A percentile compares a stretch with the other conserved stretches of the same genome.
Conservation (phyloP, 2,329 filamentous ascomycete species). For the Sclerotinia glacialis region DNA sequence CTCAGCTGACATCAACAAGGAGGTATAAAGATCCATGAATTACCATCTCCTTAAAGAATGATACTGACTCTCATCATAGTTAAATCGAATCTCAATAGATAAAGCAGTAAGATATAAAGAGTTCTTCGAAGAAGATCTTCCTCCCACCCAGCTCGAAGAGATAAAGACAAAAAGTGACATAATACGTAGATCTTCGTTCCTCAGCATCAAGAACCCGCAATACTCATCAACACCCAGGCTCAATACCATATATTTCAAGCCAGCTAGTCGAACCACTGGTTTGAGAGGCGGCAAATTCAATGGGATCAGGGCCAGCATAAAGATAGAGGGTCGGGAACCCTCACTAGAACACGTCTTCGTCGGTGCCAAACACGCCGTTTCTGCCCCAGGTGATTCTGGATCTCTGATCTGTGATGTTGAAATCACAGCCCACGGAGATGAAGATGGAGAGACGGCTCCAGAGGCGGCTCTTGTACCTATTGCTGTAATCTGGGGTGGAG, state of each 20-base stretch:
- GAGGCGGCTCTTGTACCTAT: not conserved
- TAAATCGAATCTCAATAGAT: too few species aligned
- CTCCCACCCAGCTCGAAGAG: too few species aligned
- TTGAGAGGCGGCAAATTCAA: not conserved
- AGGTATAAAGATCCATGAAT: too few species aligned
- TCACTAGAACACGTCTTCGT: not conserved
- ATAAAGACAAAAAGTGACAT: not conserved
- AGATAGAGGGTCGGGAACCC: not conserved
- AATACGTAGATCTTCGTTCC: rapidly evolving
- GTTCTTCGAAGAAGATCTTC: too few species aligned
- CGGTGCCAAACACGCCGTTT: not conserved
- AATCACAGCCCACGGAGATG: not conserved
- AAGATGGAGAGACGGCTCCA: too few species aligned
- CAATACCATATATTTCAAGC: not conserved
- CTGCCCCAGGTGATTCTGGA: not conserved
- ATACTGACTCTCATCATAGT: too few species aligned
- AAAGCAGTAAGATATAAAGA: too few species aligned
- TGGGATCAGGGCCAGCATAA: rapidly evolving
- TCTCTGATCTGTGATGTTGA: not conserved
- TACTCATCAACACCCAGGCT: not conserved
- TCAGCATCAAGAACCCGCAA: not conserved
- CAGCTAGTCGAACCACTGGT: not conserved
- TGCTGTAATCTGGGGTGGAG: not conserved
- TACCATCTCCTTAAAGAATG: too few species aligned
- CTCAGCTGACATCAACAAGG: too few species aligned